Evolutionary conservation across 352 stramenopile species (phyloP).

Genomic region (Phytophthora lateralis): DNA sequence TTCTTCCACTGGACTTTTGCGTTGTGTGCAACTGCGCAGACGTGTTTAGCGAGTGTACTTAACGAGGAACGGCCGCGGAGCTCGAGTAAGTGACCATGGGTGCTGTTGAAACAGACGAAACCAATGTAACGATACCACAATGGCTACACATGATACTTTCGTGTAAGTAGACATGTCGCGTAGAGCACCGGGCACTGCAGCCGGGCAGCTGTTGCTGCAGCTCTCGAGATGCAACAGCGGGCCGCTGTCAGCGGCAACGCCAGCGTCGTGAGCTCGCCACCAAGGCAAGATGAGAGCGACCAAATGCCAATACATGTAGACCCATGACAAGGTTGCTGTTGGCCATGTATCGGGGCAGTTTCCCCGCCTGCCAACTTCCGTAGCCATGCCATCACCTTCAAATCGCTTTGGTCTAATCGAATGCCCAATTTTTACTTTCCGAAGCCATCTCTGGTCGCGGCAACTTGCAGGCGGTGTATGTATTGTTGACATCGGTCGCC

Average conservation of each 20-base stretch:
- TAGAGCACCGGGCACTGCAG: not conserved
- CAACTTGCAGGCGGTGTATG: too few species aligned
- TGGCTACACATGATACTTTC: not conserved
- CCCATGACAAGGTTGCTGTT: too few species aligned
- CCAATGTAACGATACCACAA: not conserved
- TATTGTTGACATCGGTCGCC: too few species aligned
- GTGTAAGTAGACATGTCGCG: not conserved
- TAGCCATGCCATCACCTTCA: too few species aligned
- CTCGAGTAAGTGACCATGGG: not conserved
- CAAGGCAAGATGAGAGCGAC: too few species aligned
- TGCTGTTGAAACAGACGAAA: not conserved
- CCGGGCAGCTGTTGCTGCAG: not conserved
- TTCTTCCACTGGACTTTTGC: conserved; percentile 32
- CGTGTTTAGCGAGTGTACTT: not conserved
- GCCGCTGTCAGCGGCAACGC: too few species aligned
- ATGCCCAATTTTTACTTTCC: too few species aligned
- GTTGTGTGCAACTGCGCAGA: conserved; percentile 21
- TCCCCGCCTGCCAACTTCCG: too few species aligned
- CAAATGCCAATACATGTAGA: too few species aligned
- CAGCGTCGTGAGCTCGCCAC: not conserved
- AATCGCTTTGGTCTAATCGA: too few species aligned
- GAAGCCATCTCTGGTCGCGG: too few species aligned
- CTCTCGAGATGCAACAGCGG: not conserved
- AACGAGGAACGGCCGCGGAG: not conserved
- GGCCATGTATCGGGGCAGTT: too few species aligned